Conservation (phyloP, 1,284 basidiomycete genomes). For the Sporisorium exsertum region DNA sequence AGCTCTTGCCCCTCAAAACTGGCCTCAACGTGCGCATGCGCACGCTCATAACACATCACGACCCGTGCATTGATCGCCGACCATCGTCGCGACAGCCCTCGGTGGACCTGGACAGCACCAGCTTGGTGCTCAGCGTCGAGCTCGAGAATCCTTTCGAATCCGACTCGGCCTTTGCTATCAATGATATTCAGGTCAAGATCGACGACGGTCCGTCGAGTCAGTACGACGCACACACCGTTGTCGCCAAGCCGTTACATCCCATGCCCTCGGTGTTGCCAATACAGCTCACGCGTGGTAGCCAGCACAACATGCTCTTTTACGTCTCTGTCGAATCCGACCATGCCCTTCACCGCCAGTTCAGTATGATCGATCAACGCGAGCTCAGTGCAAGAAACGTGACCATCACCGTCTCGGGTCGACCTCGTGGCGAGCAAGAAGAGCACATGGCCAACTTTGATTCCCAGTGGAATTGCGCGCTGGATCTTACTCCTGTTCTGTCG, state of each 20-base stretch:
- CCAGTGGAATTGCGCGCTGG: conserved; percentile 49
- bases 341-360: neutral
- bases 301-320: conserved; percentile 49
- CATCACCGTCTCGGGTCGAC: conserved; percentile 35
- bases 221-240: conserved; percentile 1
- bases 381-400: conserved; percentile 32
- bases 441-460: conserved; percentile 33
- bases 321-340: conserved; percentile 19
- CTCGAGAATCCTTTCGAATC: conserved; percentile 47
- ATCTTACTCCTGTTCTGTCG: conserved; percentile 30
- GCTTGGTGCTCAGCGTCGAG: conserved; percentile 51
- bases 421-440: conserved; percentile 18
- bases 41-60: conserved; percentile 36
- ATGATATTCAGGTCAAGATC: conserved; percentile 35
- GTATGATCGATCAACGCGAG: neutral
- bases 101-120: conserved; percentile 18
- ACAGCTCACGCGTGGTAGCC: conserved; percentile 29
- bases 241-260: conserved; percentile 20
- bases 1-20: conserved; percentile 34
- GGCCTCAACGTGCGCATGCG: conserved; percentile 55
- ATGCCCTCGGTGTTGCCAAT: conserved; percentile 22
- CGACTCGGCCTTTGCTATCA: conserved; percentile 24
- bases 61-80: conserved; percentile 14
- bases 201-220: neutral
- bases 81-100: neutral